phyloP scores from a whole-genome alignment of 306 rosid species.

The Vigna hirtella region DNA sequence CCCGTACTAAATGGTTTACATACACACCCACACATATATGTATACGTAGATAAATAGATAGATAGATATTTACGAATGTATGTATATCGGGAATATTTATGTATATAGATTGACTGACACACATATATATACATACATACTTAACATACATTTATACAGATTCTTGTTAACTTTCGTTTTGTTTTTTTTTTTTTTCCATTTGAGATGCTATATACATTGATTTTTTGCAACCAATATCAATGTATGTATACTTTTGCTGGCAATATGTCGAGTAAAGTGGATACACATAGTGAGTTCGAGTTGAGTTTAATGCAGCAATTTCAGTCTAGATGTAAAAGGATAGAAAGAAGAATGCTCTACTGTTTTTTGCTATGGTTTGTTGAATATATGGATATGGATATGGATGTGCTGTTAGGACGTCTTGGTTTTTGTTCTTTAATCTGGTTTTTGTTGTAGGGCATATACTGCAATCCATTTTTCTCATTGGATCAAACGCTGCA shows the following conservation, averaged over 20 bases:
- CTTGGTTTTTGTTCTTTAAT: slow-evolving; percentile 12
- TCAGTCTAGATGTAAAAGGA: not conserved
- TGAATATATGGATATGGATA: slow-evolving; percentile 23
- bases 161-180: not conserved
- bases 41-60: not conserved
- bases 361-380: slow-evolving; percentile 24
- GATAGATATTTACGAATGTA: no score
- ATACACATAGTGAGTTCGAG: not conserved
- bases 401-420: slow-evolving; percentile 22
- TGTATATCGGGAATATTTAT: no score
- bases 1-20: no score
- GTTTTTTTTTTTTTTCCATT: not conserved
- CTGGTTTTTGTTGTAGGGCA: slow-evolving; percentile 61
- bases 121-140: no score
- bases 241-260: not conserved
- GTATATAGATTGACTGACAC: no score
- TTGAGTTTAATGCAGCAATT: not conserved
- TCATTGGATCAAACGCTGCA: slow-evolving; percentile 86
- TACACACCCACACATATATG: no score
- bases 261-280: not conserved
- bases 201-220: not conserved
- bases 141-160: not conserved
- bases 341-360: slow-evolving; percentile 9
- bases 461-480: slow-evolving; percentile 77
- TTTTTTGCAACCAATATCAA: not conserved